Base-by-base conservation (phyloP, 2,329 filamentous ascomycete species). In the Scedosporium apiospermum region DNA sequence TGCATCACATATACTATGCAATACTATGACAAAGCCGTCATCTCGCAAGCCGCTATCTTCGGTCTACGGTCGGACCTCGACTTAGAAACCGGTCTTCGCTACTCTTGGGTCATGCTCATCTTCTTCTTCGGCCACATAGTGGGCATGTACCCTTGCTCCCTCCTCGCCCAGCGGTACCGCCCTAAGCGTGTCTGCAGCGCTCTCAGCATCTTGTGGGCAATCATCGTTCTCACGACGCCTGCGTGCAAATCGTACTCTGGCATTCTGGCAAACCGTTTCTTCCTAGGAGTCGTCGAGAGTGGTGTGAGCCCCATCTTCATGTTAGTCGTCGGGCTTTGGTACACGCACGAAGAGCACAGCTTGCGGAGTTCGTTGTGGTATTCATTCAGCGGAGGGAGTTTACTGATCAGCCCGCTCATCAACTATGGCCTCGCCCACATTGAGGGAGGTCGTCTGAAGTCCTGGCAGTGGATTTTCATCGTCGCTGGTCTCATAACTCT, bases 231-330 rank as follows among this genome's bases (percentile, higher is more conserved):
- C 49, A 68, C 74, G 18, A 79, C 77, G 1, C 77, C 78, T 0
- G 73, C 74, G 0, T 76, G 72, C 16, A 68, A 69, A 74, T 73
- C 62, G 6, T 82, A 79, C 61, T 72, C 70, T 0, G 76, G 77
- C 0, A 68, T 81, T 16, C 75, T 76, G 0, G 69, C 75, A 0
- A 77, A 75, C 46, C 75, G 79, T 0, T 78, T 80, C 62, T 68
- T 81, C 2, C 69, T 82, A 0, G 79, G 79, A 0, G 65, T 75
- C 0, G 79, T 81, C 18, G 79, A 82, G 66, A 76, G 78, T 0
- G 74, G 76, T 0, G 77, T 82, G 9, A 79, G 77, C 0, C 78
- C 80, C 0, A 76, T 76, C 12, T 80, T 80, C 62, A 80, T 81
- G 74, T 74, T 82, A 71, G 77, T 81, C 42, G 75, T 80, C 1